Evolutionary conservation across 345 rosid species (phyloP).

Genomic region (Garcia nutans): DNA sequence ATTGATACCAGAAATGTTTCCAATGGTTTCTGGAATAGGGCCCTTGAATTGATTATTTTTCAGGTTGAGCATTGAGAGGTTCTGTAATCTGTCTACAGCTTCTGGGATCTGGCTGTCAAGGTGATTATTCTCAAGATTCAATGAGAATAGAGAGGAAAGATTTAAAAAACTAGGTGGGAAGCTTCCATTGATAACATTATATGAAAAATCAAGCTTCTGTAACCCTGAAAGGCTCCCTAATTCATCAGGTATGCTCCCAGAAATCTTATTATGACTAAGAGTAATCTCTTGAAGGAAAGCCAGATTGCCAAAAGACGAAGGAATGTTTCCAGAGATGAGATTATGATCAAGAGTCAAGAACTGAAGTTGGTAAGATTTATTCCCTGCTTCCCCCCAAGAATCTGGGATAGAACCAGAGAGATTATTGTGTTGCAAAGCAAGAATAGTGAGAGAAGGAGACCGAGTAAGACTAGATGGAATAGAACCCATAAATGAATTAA

Average conservation of each 20-base stretch:
- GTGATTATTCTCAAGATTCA: conserved; percentile 57
- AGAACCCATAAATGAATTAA: conserved; percentile 53
- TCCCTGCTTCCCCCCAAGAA: conserved; percentile 41
- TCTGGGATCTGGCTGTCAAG: conserved; percentile 51
- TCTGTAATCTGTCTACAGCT: conserved; percentile 44
- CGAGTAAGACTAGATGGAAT: conserved; percentile 47
- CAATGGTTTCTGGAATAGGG: conserved; percentile 52
- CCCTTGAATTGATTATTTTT: conserved; percentile 61
- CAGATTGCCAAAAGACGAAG: conserved; percentile 50
- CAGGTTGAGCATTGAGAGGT: conserved; percentile 60
- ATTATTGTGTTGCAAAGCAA: conserved; percentile 59
- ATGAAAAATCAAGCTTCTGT: conserved; percentile 63
- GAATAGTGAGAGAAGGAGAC: conserved; percentile 49
- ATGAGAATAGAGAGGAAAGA: conserved; percentile 50
- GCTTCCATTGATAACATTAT: conserved; percentile 69
- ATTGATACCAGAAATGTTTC: conserved; percentile 52
- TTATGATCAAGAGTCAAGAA: conserved; percentile 41
- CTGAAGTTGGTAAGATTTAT: conserved; percentile 30
- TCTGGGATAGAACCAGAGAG: conserved; percentile 51
- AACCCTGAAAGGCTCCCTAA: conserved; percentile 48
- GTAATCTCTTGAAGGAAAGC: conserved; percentile 50
- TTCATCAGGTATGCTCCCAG: conserved; percentile 53
- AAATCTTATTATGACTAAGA: conserved; percentile 61
- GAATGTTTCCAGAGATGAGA: conserved; percentile 54
- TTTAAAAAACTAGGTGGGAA: conserved; percentile 58